phyloP scores from a whole-genome alignment of 768 basidiomycete species.

The Pleurotus pulmonarius region DNA sequence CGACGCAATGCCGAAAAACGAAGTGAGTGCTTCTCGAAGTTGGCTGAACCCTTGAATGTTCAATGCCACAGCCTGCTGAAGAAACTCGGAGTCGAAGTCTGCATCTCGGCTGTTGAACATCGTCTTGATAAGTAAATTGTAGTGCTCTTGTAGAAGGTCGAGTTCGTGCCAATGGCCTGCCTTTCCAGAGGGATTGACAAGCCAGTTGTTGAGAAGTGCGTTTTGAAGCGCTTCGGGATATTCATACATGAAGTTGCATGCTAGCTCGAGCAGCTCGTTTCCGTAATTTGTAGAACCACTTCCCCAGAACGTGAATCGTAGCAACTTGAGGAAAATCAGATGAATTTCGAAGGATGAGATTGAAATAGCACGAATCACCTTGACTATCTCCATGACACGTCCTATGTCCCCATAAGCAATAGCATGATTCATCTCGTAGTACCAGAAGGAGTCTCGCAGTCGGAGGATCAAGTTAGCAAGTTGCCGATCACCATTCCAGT shows the following conservation, averaged over 20 bases:
- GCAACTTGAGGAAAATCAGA: not conserved
- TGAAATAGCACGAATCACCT: slow-evolving; percentile 14
- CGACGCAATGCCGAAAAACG: not conserved
- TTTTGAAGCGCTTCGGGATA: slow-evolving; percentile 3
- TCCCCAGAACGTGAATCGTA: slow-evolving; percentile 15
- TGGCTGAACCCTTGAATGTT: not conserved
- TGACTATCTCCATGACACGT: slow-evolving; percentile 21
- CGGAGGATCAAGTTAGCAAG: slow-evolving; percentile 19
- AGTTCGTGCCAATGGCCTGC: slow-evolving; percentile 11
- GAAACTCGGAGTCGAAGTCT: not conserved
- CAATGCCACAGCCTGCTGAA: not conserved
- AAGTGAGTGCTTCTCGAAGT: not conserved
- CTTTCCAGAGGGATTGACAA: slow-evolving; percentile 13
- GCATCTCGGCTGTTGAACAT: slow-evolving; percentile 5
- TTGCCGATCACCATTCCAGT: slow-evolving; percentile 16
- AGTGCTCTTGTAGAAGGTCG: slow-evolving; percentile 17
- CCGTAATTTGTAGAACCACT: slow-evolving; percentile 14
- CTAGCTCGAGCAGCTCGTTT: slow-evolving; percentile 16
- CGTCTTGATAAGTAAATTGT: slow-evolving; percentile 13
- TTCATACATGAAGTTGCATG: slow-evolving; percentile 15
- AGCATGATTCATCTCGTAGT: slow-evolving; percentile 18
- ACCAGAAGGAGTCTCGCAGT: slow-evolving; percentile 16
- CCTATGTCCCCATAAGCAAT: slow-evolving; percentile 26
- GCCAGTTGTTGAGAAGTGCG: slow-evolving; percentile 13
- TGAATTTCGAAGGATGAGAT: no score